Evolutionary conservation across 1,139 yeast species (phyloP), one percentile per base, ranked within the genome.

Genomic region (Barnettozyma hawaiiensis): DNA sequence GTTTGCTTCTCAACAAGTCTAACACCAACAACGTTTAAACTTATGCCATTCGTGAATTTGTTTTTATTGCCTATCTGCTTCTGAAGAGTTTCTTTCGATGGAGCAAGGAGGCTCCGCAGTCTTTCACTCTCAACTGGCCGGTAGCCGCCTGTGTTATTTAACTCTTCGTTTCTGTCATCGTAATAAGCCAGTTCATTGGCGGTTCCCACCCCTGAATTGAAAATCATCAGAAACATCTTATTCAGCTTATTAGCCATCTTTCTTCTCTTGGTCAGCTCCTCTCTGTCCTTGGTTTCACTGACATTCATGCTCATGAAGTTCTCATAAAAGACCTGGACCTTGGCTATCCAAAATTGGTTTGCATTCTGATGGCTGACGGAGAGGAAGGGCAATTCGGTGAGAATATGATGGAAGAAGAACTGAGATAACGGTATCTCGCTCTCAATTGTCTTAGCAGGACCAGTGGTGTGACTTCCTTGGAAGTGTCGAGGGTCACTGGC

Each of bases 261-360:
- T 50, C 73, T 73, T 39, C 97, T 70, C 58, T 87, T 87, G 3
- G 96, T 82, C 27, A 75, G 66, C 49, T 81, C 79, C 15, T 83
- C 86, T 31, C 85, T 68, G 51, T 92, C 85, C 43, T 81, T 84
- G 20, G 83, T 73, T 16, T 84, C 75, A 51, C 84, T 76, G 44
- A 89, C 76, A 33, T 78, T 77, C 59, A 85, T 78, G 24, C 71
- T 64, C 59, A 85, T 84, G 63, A 90, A 81, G 46, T 81, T 75
- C 57, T 86, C 94, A 53, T 84, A 73, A 58, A 89, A 87, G 31
- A 79, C 79, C 60, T 89, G 96, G 1, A 87, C 81, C 31, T 82
- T 81, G 37, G 70, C 70, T 46, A 76, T 77, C 97, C 97, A 90
- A 57, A 90, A 85, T 39, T 66, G 65, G 16, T 64, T 62, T 51